A percentile compares a stretch with the other conserved stretches of the same genome.
Conservation (phyloP, 2,329 filamentous ascomycete species). For the Aspergillus tanneri region DNA sequence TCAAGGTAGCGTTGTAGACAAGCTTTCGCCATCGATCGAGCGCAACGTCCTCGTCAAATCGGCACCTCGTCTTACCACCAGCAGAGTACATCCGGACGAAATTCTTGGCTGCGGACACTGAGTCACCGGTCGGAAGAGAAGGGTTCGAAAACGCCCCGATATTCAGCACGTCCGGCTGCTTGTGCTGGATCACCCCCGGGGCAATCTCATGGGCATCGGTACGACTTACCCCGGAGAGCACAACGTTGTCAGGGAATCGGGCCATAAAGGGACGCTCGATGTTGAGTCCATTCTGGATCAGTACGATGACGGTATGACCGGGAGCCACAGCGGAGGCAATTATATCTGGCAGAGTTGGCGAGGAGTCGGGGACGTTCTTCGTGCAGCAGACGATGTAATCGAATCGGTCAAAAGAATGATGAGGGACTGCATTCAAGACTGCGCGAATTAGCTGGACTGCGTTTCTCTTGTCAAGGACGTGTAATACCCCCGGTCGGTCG, state of each 20-base stretch:
- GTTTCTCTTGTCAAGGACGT: neutral
- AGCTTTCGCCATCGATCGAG: slow-evolving; percentile 42
- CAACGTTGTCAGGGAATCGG: slow-evolving; percentile 52
- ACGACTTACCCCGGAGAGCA: slow-evolving; percentile 55
- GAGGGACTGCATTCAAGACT: slow-evolving; percentile 53
- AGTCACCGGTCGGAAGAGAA: neutral
- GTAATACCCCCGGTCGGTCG: slow-evolving; percentile 43
- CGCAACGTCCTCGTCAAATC: slow-evolving; percentile 36
- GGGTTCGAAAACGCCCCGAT: slow-evolving; percentile 51
- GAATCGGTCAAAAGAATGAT: slow-evolving; percentile 32
- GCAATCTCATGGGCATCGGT: slow-evolving; percentile 53
- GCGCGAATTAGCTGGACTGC: slow-evolving; percentile 1
- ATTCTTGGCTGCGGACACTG: slow-evolving; percentile 14
- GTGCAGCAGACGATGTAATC: slow-evolving; percentile 61
- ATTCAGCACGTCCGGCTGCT: slow-evolving; percentile 51
- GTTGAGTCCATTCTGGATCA: slow-evolving; percentile 64
- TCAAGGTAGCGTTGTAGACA: slow-evolving; percentile 53
- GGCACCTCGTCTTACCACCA: slow-evolving; percentile 46
- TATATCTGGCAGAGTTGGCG: slow-evolving; percentile 50
- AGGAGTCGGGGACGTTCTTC: slow-evolving; percentile 59
- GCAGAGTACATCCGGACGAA: slow-evolving; percentile 53
- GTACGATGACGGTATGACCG: slow-evolving; percentile 53
- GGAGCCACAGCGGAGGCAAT: slow-evolving; percentile 54
- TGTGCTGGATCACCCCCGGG: slow-evolving; percentile 53
- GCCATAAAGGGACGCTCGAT: slow-evolving; percentile 57